Evolutionary conservation across 176 grass and related monocot species (phyloP).

Genomic region (Aechmea fasciata): DNA sequence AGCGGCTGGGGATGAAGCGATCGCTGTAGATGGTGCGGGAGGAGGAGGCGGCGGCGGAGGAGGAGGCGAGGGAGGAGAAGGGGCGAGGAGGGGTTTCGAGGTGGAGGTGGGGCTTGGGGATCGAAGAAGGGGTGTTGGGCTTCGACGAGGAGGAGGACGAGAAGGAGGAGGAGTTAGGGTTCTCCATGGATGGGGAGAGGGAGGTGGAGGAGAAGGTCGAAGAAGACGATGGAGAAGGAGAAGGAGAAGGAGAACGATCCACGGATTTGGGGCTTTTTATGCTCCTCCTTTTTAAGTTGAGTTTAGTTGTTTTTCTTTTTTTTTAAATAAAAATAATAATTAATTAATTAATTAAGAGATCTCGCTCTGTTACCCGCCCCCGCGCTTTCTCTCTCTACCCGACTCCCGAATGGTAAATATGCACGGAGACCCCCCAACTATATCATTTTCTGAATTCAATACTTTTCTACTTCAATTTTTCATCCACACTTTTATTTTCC

Average conservation of each 20-base stretch:
- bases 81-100: slow-evolving; percentile 16
- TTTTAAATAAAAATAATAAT: not conserved
- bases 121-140: slow-evolving; percentile 31
- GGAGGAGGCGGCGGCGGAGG: slow-evolving; percentile 21
- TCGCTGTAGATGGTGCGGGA: slow-evolving; percentile 63
- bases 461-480: too few species aligned
- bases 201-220: slow-evolving; percentile 6
- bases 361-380: slow-evolving; percentile 21
- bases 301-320: not conserved
- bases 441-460: too few species aligned
- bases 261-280: slow-evolving; percentile 8
- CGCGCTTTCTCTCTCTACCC: slow-evolving; percentile 31
- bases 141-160: slow-evolving; percentile 1
- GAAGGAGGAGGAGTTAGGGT: not conserved
- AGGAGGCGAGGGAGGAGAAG: slow-evolving; percentile 12
- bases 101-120: slow-evolving; percentile 10
- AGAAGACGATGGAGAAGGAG: slow-evolving; percentile 5
- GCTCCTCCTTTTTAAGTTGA: not conserved
- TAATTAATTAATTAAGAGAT: slow-evolving; percentile 3
- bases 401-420: not conserved
- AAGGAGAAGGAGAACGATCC: slow-evolving; percentile 9
- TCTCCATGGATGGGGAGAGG: slow-evolving; percentile 16
- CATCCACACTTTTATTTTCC: too few species aligned
- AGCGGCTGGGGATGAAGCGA: slow-evolving; percentile 83
- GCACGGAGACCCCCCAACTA: too few species aligned